Evolutionary conservation across 257 asterid species (phyloP).

Genomic region (Nemophila menziesii): DNA sequence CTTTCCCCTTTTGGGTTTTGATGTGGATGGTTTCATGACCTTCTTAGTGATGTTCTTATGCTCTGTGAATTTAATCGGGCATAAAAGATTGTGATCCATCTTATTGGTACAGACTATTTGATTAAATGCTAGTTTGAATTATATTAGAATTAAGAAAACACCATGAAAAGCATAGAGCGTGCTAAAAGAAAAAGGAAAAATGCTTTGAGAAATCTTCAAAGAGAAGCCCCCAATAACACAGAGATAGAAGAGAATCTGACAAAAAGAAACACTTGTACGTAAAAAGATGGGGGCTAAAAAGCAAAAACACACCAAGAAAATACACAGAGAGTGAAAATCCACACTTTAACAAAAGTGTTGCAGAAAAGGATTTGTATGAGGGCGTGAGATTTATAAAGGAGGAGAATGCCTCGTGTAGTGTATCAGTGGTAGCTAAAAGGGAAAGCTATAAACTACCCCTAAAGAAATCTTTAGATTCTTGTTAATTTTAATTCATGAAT

Average conservation of each 20-base stretch:
- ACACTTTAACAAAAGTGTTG: not conserved
- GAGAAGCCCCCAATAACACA: conserved; percentile 20
- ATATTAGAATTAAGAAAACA: not conserved
- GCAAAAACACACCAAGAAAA: conserved; percentile 5
- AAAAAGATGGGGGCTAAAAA: conserved; percentile 27
- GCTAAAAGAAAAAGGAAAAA: not conserved
- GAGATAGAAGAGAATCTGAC: conserved; percentile 32
- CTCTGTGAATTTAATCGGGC: conserved; percentile 17
- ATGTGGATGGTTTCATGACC: not conserved
- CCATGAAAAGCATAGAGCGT: too few relatives aligned
- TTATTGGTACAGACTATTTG: not conserved
- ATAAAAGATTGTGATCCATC: conserved; percentile 6
- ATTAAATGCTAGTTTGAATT: too few relatives aligned
- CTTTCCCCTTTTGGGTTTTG: conserved; percentile 1
- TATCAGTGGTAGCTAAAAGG: not conserved
- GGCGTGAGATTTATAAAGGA: not conserved
- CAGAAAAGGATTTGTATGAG: not conserved
- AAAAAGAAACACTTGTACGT: conserved; percentile 18
- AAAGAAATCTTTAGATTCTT: not conserved
- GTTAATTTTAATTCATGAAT: not conserved
- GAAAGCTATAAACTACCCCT: not conserved
- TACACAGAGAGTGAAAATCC: not conserved
- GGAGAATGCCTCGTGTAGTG: not conserved
- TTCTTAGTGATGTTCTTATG: conserved; percentile 8
- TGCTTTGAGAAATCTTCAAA: conserved; percentile 15